Conservation (phyloP, 257 asterid genomes). For the Lantana camara region DNA sequence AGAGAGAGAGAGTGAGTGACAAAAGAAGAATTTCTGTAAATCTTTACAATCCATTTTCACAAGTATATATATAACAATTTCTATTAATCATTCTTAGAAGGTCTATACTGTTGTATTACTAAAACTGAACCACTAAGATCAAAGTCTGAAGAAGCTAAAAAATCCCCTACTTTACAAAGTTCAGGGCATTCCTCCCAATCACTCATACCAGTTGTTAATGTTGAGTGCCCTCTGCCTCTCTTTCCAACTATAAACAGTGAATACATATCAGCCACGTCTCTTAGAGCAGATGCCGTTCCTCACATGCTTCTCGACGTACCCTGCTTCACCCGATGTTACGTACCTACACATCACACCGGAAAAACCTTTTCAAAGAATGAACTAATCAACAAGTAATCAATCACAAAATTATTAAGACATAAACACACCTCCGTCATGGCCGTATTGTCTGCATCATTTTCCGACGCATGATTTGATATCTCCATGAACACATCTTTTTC, state of each 20-base stretch:
- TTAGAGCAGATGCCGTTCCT: constrained; percentile 60
- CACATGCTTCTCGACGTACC: constrained; percentile 88
- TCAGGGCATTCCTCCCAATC: constrained; percentile 99
- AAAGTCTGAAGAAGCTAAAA: constrained; percentile 90
- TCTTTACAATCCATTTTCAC: too few species aligned
- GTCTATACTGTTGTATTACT: constrained; percentile 80
- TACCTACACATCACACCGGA: constrained; percentile 45
- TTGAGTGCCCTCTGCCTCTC: constrained; percentile 72
- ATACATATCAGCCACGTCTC: constrained; percentile 96
- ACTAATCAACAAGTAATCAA: background rate
- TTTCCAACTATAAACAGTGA: constrained; percentile 89
- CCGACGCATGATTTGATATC: constrained; percentile 57
- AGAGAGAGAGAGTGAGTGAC: too few species aligned
- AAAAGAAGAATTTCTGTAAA: too few species aligned
- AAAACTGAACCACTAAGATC: constrained; percentile 89
- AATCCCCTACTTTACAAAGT: constrained; percentile 95
- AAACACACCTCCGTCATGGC: constrained; percentile 76
- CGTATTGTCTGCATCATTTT: constrained; percentile 62
- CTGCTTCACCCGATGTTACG: constrained; percentile 88
- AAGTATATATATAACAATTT: background rate
- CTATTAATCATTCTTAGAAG: constrained; percentile 43
- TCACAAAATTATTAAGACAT: too few species aligned
- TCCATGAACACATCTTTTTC: constrained; percentile 74
- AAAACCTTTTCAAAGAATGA: background rate
- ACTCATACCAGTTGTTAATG: constrained; percentile 79